Evolutionary conservation across 768 basidiomycete species (phyloP).

Genomic region (Rhodocollybia butyracea): DNA sequence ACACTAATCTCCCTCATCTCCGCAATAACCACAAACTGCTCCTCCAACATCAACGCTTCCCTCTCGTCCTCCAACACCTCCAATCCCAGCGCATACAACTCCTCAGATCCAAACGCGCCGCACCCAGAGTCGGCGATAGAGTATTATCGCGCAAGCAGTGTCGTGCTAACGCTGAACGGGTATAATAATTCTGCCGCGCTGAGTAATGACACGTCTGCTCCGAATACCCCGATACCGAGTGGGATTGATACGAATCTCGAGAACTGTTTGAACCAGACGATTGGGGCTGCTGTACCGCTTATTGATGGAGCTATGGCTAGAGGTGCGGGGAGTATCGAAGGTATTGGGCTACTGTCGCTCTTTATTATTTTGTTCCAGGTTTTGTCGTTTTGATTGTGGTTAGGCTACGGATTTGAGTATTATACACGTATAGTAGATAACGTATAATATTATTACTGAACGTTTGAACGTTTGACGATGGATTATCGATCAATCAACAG

Average conservation of each 20-base stretch:
- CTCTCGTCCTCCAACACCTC: constrained; percentile 19
- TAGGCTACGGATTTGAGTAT: no score
- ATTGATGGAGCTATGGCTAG: constrained; percentile 32
- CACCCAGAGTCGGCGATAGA: constrained; percentile 55
- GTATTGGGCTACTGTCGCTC: background rate
- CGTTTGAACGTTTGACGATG: no score
- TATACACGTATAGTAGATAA: no score
- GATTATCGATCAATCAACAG: no score
- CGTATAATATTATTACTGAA: no score
- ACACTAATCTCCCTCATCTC: constrained; percentile 28
- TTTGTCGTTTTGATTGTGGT: background rate
- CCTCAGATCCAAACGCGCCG: constrained; percentile 24
- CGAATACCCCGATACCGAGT: constrained; percentile 49
- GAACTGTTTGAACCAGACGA: constrained; percentile 60
- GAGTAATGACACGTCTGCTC: constrained; percentile 30
- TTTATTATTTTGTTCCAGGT: background rate
- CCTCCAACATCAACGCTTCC: constrained; percentile 23
- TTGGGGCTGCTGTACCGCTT: constrained; percentile 56
- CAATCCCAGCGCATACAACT: constrained; percentile 24
- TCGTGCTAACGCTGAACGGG: constrained; percentile 58
- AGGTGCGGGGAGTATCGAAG: no score
- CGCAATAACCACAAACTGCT: constrained; percentile 31
- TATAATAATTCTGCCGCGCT: constrained; percentile 63
- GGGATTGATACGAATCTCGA: constrained; percentile 48
- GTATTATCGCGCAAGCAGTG: constrained; percentile 66